phyloP scores from a whole-genome alignment of 129 eudicot species.

The Flaveria bidentis region DNA sequence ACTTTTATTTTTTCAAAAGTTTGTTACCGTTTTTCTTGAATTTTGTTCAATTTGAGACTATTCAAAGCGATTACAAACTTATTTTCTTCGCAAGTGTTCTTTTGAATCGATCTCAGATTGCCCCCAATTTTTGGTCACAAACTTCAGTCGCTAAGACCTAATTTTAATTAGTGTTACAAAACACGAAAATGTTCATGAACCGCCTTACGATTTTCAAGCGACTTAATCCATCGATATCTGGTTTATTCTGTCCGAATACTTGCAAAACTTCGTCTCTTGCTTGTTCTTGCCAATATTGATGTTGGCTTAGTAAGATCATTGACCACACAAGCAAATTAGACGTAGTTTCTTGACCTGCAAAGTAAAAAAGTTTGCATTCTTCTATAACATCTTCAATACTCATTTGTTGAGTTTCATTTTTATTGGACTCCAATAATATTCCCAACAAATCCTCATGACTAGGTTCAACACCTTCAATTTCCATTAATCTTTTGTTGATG shows the following conservation, averaged over 20 bases:
- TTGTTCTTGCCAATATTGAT: slow-evolving; percentile 36
- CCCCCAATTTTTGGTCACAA: no score
- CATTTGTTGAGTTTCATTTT: slow-evolving; percentile 26
- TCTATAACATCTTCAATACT: slow-evolving; percentile 40
- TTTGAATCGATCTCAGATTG: no score
- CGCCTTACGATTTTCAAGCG: slow-evolving; percentile 31
- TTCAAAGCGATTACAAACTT: no score
- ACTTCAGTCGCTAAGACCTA: no score
- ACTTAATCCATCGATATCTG: slow-evolving; percentile 31
- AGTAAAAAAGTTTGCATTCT: slow-evolving; percentile 41
- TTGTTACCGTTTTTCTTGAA: no score
- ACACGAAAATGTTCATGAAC: neutral
- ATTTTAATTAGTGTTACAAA: no score
- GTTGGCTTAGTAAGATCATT: slow-evolving; percentile 35
- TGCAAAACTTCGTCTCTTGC: slow-evolving; percentile 39
- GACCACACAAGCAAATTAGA: slow-evolving; percentile 43
- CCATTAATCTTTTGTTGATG: slow-evolving; percentile 33
- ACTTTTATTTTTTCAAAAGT: no score
- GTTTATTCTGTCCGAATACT: slow-evolving; percentile 25
- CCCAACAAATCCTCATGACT: slow-evolving; percentile 33
- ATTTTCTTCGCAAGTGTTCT: no score
- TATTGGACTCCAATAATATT: slow-evolving; percentile 37
- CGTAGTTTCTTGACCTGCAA: slow-evolving; percentile 40
- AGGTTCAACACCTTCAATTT: slow-evolving; percentile 27
- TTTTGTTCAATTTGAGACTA: no score